Base-by-base conservation (phyloP, 192 early-diverging fungal genomes). In the Coemansia sp. region DNA sequence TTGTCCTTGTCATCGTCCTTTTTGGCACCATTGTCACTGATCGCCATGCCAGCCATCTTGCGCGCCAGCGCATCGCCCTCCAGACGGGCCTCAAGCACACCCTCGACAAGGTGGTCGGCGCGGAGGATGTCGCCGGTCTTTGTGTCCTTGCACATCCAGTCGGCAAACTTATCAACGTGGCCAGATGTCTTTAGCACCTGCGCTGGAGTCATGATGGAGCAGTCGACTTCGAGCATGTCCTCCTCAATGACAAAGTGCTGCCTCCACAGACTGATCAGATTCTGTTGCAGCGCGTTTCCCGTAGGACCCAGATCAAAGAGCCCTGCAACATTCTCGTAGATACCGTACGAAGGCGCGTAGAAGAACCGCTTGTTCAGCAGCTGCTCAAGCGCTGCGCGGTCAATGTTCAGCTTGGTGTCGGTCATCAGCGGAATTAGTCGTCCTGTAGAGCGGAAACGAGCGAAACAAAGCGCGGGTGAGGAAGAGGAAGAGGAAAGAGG, bases 191-290 rank as follows among this genome's bases (percentile, higher is more conserved):
- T 96, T 49, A 95, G 81, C 12, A 99, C 98, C 62, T 92, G 89
- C 52, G 93, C 87, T 8, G 93, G 95, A n/a, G 98, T 98, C 84
- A 99, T 89, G 82, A 98, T 98, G 41, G 95, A 91, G 73, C 94
- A 95, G 72, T 99, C 98, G 36, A 99, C 86, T 85, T 99, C 98
- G 12, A 99, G 91, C 98, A 99, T 99, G 63, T 99, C 95, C 83
- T 99, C 98, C 78, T 99, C 98, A 16, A 99, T 86, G 6, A 99
- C 90, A 84, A 99, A 99, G 86, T 97, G 95, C 81, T 93, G 90
- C 65, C 94, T 87, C 96, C 96, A 98, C 41, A 93, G 67, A 56
- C 83, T 84, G 76, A 96, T 84, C 73, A 98, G 86, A 76, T 97
- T 98, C 74, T 88, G 90, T 84, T 94, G 92, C 46, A 99, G 85